phyloP scores from a whole-genome alignment of 257 asterid species.

The Solanum virginianum region DNA sequence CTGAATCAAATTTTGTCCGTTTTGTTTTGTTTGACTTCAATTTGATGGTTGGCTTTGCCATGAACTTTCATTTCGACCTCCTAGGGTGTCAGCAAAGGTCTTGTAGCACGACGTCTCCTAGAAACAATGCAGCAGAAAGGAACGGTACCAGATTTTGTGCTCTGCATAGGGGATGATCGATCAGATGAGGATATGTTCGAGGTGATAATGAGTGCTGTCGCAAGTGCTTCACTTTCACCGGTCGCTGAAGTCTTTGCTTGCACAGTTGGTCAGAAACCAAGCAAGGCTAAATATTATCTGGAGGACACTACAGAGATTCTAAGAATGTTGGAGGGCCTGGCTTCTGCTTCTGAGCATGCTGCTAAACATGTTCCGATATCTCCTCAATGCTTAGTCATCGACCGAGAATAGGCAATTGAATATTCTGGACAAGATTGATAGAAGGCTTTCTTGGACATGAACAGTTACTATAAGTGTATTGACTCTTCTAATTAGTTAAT shows the following conservation, averaged over 20 bases:
- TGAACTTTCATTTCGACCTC: neutral
- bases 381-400: constrained; percentile 10
- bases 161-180: constrained; percentile 75
- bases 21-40: neutral
- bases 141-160: constrained; percentile 62
- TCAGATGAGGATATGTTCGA: constrained; percentile 88
- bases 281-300: constrained; percentile 66
- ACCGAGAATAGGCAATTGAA: constrained; percentile 12
- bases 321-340: constrained; percentile 71
- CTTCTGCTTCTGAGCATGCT: constrained; percentile 49
- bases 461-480: neutral
- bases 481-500: neutral
- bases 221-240: constrained; percentile 48
- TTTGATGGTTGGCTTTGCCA: neutral
- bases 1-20: neutral
- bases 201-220: constrained; percentile 62
- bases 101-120: constrained; percentile 50
- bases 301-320: constrained; percentile 64
- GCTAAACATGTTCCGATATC: constrained; percentile 18
- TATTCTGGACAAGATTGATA: neutral
- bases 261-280: constrained; percentile 77
- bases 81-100: constrained; percentile 80
- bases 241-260: constrained; percentile 76
- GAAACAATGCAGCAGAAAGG: constrained; percentile 38
- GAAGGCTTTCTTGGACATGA: neutral